phyloP scores from a whole-genome alignment of 2,329 filamentous ascomycete genomes.

The Pseudogymnoascus sp. region DNA sequence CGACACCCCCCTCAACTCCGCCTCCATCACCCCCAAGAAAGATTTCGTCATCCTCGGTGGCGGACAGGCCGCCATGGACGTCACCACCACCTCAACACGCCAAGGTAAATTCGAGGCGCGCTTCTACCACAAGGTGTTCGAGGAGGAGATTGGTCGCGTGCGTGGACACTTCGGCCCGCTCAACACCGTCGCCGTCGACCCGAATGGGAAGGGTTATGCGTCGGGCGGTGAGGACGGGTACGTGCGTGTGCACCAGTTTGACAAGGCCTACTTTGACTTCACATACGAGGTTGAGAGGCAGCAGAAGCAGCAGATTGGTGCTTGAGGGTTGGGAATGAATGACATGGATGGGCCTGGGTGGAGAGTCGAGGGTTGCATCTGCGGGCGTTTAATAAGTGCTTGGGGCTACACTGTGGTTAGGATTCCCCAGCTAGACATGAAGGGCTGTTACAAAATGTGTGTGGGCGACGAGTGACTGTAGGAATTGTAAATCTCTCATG shows the following conservation, averaged over 20 bases:
- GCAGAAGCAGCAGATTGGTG: conserved; percentile 25
- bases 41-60: conserved; percentile 96
- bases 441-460: background rate
- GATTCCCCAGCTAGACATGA: conserved; percentile 5
- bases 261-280: conserved; percentile 98
- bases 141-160: conserved; percentile 96
- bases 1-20: conserved; percentile 95
- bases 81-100: conserved; percentile 84
- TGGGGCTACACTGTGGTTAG: conserved; percentile 6
- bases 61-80: conserved; percentile 97
- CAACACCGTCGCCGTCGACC: conserved; percentile 92
- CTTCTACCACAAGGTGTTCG: conserved; percentile 99
- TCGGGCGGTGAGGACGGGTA: conserved; percentile 97
- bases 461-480: background rate
- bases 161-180: conserved; percentile 93
- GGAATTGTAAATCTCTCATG: background rate
- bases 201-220: conserved; percentile 84
- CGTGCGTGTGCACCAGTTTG: conserved; percentile 96
- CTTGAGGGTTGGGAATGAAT: conserved; percentile 13
- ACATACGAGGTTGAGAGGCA: conserved; percentile 97
- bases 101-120: conserved; percentile 99
- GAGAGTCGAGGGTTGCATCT: conserved; percentile 20
- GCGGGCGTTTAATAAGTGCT: conserved; percentile 19
- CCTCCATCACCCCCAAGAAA: conserved; percentile 88
- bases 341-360: conserved; percentile 4